Conservation (phyloP, 306 rosid genomes). For the Dalbergia cultrata region DNA sequence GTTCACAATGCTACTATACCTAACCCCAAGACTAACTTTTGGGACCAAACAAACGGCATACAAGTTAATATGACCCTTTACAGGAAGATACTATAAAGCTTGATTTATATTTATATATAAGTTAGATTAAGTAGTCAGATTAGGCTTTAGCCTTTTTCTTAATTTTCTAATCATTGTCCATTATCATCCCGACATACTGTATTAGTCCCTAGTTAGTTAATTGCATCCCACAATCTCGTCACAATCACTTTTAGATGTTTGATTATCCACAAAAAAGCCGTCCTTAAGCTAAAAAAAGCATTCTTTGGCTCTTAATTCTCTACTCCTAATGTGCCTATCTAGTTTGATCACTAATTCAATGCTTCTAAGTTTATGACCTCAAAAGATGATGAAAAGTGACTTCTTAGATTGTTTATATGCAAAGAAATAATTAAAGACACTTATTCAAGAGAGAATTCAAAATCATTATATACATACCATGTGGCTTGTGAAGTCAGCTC, state of each 20-base stretch:
- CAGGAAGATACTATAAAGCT: conserved; percentile 24
- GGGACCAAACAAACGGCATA: conserved; percentile 56
- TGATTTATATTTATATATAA: not conserved
- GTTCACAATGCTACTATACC: conserved; percentile 29
- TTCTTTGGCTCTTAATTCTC: conserved; percentile 29
- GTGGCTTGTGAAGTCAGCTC: conserved; percentile 53
- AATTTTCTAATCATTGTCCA: conserved; percentile 52
- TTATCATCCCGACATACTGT: conserved; percentile 68
- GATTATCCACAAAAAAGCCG: conserved; percentile 43
- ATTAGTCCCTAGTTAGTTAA: conserved; percentile 53
- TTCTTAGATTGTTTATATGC: conserved; percentile 49
- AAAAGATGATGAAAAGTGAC: conserved; percentile 54
- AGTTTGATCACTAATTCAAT: not conserved
- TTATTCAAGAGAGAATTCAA: conserved; percentile 33
- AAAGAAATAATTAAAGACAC: conserved; percentile 31
- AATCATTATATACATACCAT: conserved; percentile 8
- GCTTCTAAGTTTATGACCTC: conserved; percentile 48
- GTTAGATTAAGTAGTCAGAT: not conserved
- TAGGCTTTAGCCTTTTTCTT: conserved; percentile 43
- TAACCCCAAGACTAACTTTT: conserved; percentile 53
- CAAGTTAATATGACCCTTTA: conserved; percentile 48
- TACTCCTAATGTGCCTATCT: conserved; percentile 5
- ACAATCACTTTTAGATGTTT: conserved; percentile 58
- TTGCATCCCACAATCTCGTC: conserved; percentile 57
- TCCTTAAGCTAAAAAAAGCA: not conserved